A percentile compares a stretch with the other conserved stretches of the same genome.
Conservation (phyloP, 371 early-diverging fungal species). For the Mortierella sp. region DNA sequence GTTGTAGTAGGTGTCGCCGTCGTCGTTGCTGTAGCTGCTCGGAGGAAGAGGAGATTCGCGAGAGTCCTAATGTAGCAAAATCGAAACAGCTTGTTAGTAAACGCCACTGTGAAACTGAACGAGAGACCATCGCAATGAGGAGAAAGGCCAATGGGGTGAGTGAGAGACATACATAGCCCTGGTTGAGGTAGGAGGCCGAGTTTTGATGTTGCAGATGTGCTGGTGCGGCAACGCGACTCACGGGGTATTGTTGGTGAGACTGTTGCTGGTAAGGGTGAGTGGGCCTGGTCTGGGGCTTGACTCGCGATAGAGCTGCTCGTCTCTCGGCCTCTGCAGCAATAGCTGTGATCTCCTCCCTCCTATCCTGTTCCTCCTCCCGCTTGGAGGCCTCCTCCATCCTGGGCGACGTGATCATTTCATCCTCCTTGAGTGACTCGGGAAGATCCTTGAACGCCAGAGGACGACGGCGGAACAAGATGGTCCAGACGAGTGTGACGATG, state of each 20-base stretch:
- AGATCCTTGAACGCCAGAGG: constrained; percentile 39
- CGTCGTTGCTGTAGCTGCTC: constrained; percentile 5
- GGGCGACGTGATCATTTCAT: constrained; percentile 26
- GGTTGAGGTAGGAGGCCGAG: constrained; percentile 27
- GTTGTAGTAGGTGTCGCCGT: constrained; percentile 29
- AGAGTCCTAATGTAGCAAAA: constrained; percentile 3
- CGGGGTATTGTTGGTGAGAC: constrained; percentile 14
- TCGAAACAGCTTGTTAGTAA: neutral
- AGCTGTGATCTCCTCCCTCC: constrained; percentile 24
- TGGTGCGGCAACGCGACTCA: constrained; percentile 18
- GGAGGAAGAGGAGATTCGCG: constrained; percentile 6
- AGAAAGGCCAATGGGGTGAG: neutral
- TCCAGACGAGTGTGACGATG: constrained; percentile 27
- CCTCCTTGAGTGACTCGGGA: constrained; percentile 15
- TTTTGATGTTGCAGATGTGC: constrained; percentile 3
- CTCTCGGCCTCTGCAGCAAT: constrained; percentile 46
- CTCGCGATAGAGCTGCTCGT: neutral
- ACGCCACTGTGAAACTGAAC: no score
- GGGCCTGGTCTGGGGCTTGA: constrained; percentile 2
- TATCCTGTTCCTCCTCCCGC: constrained; percentile 12
- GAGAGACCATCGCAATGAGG: neutral
- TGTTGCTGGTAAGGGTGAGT: constrained; percentile 27
- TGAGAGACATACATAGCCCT: constrained; percentile 20
- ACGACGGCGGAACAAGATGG: constrained; percentile 42
- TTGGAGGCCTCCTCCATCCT: constrained; percentile 13